These are phyloP conservation scores for Wickerhamomyces sp. DNA, from an alignment of 1,139 yeast genomes.

Conservation along the genomic window DNA sequence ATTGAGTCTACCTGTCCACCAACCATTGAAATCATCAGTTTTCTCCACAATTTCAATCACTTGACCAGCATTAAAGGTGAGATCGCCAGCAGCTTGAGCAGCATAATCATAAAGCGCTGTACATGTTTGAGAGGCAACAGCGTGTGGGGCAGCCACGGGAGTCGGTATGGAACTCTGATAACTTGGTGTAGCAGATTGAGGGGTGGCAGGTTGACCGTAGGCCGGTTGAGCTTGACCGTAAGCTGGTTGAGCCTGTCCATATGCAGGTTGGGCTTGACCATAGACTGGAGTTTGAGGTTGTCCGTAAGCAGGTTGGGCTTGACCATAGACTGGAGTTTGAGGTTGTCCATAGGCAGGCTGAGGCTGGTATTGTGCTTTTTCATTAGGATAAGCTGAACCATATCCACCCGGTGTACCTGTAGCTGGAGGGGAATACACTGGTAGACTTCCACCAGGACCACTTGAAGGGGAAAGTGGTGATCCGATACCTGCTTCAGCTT, in stretches of 20 bases:
- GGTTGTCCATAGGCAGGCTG: conserved; percentile 23
- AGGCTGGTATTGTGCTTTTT: conserved; percentile 8
- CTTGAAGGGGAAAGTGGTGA: conserved; percentile 28
- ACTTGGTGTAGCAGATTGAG: conserved; percentile 22
- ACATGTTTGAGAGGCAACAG: conserved; percentile 49
- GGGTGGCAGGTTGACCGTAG: conserved; percentile 22
- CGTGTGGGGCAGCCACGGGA: conserved; percentile 33
- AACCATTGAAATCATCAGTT: conserved; percentile 80
- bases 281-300: conserved; percentile 14
- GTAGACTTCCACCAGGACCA: conserved; percentile 24
- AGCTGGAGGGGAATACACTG: conserved; percentile 27
- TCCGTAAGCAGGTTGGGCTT: not conserved
- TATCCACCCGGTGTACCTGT: conserved; percentile 20
- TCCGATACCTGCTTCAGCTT: conserved; percentile 32
- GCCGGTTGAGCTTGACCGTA: conserved; percentile 22
- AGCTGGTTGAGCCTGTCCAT: conserved; percentile 23
- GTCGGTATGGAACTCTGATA: conserved; percentile 24
- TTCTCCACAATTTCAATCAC: conserved; percentile 77
- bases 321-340: conserved; percentile 15
- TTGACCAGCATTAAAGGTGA: conserved; percentile 83
- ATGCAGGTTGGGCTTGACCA: conserved; percentile 13
- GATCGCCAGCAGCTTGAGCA: conserved; percentile 88
- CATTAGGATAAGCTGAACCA: conserved; percentile 10
- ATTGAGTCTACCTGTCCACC: conserved; percentile 96
- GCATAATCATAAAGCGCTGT: conserved; percentile 74